Evolutionary conservation across 2,329 filamentous ascomycete genomes (phyloP), one percentile per base, ranked within the genome.

Genomic region (Xylariaceae sp.): DNA sequence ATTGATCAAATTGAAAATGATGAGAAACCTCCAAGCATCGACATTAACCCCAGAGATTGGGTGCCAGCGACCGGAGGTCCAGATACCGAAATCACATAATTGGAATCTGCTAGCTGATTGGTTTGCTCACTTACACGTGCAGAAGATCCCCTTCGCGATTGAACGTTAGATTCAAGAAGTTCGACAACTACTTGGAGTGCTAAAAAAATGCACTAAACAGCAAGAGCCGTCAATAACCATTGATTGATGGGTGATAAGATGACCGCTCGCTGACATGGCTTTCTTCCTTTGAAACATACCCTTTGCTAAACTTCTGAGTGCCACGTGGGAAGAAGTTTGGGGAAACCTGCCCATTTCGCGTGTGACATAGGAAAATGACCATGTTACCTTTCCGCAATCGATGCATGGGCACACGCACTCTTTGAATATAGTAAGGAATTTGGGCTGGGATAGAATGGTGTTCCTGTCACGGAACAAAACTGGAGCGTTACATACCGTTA

Each of bases 341-440:
- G 58, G 59, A 14, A 57, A 6, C 12, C 52, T 1, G 60, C 64
- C 2, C 57, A 62, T 18, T 64, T 1, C 47, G 32, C 18, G 48
- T n/a, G 9, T 72, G 68, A 68, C 66, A 68, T 45, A 62, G 66
- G 51, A 42, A 59, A 1, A 70, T 72, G 67, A 47, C 58, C 2
- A 47, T 39, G 11, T 55, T 63, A 30, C 59, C 60, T 1, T 61
- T 62, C 2, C 70, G 66, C 67, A 66, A 65, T 51, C 55, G 56
- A 12, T 47, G 54, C 14, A 68, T 70, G 64, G 61, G 66, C 41
- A 54, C 47, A 7, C 58, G 65, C 1, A 64, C 54, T 6, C 42
- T 51, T 11, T 51, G 69, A 11, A 68, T 70, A 66, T 65, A 69
- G n/a, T n/a, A 65, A 68, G 42, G 65, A 70, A 48, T n/a, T n/a